A percentile compares a stretch with the other conserved stretches of the same genome.
Conservation (phyloP, 2,329 filamentous ascomycete genomes). For the Myriosclerotinia duriaeana region DNA sequence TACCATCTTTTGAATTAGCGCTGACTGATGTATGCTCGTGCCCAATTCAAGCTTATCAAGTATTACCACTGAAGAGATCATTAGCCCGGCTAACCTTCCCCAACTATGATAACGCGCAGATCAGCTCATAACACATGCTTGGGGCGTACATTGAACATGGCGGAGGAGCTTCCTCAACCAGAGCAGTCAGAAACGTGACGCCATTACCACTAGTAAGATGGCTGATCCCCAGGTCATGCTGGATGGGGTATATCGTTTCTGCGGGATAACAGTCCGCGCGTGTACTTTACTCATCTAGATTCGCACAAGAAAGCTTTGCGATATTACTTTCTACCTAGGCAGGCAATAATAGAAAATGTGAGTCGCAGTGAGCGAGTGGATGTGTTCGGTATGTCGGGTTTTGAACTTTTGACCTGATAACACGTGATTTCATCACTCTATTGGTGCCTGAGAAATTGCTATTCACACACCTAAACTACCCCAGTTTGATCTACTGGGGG, state of each 20-base stretch:
- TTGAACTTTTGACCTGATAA: too few relatives aligned
- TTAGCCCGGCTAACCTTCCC: not conserved
- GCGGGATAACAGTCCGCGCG: not conserved
- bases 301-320: not conserved
- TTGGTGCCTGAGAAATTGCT: not conserved
- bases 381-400: too few relatives aligned
- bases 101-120: not conserved
- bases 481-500: not conserved
- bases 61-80: not conserved
- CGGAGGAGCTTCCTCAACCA: not conserved
- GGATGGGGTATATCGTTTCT: not conserved
- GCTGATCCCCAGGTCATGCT: not conserved
- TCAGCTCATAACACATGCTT: not conserved
- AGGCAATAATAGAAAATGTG: too few relatives aligned
- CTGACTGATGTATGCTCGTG: not conserved
- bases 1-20: not conserved
- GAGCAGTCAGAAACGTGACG: not conserved
- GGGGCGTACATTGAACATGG: not conserved
- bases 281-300: not conserved
- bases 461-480: not conserved
- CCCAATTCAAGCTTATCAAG: not conserved
- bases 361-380: too few relatives aligned
- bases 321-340: not conserved
- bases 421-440: not conserved
- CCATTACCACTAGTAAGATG: not conserved